Evolutionary conservation across 163 green algal genomes (phyloP).

Genomic region (Trebouxia gelatinosa): DNA sequence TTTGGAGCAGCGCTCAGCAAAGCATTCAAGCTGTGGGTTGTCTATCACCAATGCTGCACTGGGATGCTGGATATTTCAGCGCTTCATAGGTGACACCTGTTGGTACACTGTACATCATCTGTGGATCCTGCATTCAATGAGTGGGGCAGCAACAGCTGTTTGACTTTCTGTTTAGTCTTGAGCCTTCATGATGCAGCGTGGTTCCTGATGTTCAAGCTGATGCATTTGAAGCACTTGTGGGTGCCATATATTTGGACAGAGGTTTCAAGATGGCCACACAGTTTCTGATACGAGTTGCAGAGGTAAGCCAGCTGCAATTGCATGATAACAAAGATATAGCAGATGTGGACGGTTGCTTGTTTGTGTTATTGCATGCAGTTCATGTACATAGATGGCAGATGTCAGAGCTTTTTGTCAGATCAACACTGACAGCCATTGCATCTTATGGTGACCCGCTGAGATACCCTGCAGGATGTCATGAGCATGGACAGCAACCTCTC

Average conservation of each 20-base stretch:
- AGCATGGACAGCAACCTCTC: background rate
- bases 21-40: too few relatives aligned
- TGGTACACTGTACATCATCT: too few relatives aligned
- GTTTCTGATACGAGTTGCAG: background rate
- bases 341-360: background rate
- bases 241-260: constrained; percentile 23
- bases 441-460: background rate
- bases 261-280: background rate
- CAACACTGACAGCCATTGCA: background rate
- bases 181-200: too few relatives aligned
- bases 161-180: too few relatives aligned
- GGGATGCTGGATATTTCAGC: too few relatives aligned
- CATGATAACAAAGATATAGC: background rate
- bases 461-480: background rate
- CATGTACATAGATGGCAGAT: background rate
- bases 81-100: too few relatives aligned
- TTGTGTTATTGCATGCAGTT: background rate
- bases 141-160: background rate
- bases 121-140: too few relatives aligned
- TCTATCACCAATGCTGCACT: too few relatives aligned
- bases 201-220: constrained; percentile 2
- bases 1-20: constrained; percentile 74
- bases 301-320: constrained; percentile 2
- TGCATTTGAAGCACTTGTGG: constrained; percentile 28
- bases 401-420: too few relatives aligned